phyloP scores from a whole-genome alignment of 257 asterid genomes.

The Solanum chilense region DNA sequence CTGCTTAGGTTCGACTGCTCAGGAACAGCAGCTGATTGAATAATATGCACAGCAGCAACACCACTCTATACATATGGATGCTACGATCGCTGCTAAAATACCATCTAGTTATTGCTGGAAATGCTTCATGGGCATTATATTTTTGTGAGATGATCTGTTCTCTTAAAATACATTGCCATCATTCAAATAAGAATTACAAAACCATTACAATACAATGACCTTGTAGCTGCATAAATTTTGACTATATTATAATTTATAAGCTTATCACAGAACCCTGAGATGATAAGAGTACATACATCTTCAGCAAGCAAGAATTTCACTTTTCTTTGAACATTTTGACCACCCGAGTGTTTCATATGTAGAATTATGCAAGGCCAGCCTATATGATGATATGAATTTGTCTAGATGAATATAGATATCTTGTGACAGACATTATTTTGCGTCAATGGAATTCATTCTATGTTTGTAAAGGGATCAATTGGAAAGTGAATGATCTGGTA shows the following conservation, averaged over 20 bases:
- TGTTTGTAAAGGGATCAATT: neutral
- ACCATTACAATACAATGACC: neutral
- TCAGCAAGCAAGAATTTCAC: neutral
- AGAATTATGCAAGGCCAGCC: neutral
- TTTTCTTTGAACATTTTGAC: neutral
- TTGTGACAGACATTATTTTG: neutral
- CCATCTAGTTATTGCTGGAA: neutral
- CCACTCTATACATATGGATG: neutral
- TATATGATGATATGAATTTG: neutral
- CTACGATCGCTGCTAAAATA: neutral
- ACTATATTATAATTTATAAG: neutral
- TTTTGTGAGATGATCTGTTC: constrained; percentile 22
- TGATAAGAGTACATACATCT: neutral
- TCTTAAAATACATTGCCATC: neutral
- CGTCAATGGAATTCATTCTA: neutral
- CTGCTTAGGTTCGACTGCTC: neutral
- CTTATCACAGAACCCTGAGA: neutral
- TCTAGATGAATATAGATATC: neutral
- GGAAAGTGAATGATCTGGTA: too few species aligned
- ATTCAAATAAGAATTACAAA: neutral
- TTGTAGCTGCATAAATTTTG: neutral
- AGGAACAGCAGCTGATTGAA: neutral
- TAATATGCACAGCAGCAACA: neutral
- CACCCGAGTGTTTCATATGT: neutral
- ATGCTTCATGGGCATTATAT: constrained; percentile 40